Base-by-base conservation (phyloP, 2,329 filamentous ascomycete genomes). In the Capronia coronata region DNA sequence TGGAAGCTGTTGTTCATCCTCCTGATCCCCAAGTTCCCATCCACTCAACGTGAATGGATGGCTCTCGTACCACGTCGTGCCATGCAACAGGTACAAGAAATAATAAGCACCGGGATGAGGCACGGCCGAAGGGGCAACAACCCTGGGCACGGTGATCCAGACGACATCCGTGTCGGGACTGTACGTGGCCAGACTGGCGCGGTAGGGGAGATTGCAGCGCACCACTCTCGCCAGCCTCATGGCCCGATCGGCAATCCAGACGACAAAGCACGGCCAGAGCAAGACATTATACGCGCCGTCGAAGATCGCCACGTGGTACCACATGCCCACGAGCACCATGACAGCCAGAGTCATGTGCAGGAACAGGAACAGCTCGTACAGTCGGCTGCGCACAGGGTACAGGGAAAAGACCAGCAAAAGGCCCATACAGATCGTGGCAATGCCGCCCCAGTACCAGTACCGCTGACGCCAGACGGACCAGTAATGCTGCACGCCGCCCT, bases 21-120 rank as follows among this genome's bases (percentile, higher is more conserved):
- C 10, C 10, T 5, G 5, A 5, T 27, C 23, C 5, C 10, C 10
- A 5, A 27, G 5, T 27, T 46, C 32, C 59, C 51, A 67, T 0
- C 55, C 55, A 41, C 67, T 70, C 1, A 73, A 57, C 0, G 70
- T 73, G 55, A 77, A 77, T 0, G 74, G 75, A 53, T 77, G 75
- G 46, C 67, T 76, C 49, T 77, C 70, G 63, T 70, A 76, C 1
- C 71, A 66, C 6, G 65, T 64, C 5, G 70, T 58, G 13, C 67
- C 64, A 6, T 70, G 63, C 0, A 73, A 67, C 37, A 69, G 65
- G 47, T 76, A 74, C 7, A 77, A 59, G 47, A 73, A 76, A 54
- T 75, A 27, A 10, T 27, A 27, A 5, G 23, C 10, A 27, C 23
- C 23, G 23, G 23, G 5, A 5, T 27, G 23, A 5, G 23, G 23